Conservation (phyloP, 805 yeast species). For the Nakazawaea holstii region DNA sequence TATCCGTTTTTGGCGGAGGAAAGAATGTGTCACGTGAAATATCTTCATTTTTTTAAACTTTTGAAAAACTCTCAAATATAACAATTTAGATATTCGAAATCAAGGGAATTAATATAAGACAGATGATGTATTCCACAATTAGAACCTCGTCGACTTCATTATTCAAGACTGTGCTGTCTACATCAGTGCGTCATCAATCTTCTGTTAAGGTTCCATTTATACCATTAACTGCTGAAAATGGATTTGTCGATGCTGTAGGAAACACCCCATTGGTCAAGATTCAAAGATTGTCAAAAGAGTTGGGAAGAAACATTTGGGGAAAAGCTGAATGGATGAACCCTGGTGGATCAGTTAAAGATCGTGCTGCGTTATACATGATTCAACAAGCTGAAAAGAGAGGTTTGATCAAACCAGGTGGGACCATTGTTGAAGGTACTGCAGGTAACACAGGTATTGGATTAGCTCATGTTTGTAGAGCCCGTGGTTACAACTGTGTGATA, state of each 20-base stretch:
- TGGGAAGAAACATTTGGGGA: slow-evolving; percentile 75
- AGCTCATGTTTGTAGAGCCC: slow-evolving; percentile 73
- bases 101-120: too few relatives aligned
- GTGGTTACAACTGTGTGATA: slow-evolving; percentile 79
- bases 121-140: too few relatives aligned
- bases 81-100: too few relatives aligned
- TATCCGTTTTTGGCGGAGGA: not conserved
- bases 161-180: not conserved
- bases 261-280: slow-evolving; percentile 80
- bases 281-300: slow-evolving; percentile 46
- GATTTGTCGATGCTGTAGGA: slow-evolving; percentile 84
- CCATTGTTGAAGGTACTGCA: slow-evolving; percentile 90
- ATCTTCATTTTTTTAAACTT: not conserved
- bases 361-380: slow-evolving; percentile 77
- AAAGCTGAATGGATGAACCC: slow-evolving; percentile 94
- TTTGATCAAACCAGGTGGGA: slow-evolving; percentile 67
- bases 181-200: not conserved
- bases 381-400: slow-evolving; percentile 75
- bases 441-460: slow-evolving; percentile 95
- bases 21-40: slow-evolving; percentile 2
- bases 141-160: too few relatives aligned
- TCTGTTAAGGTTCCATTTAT: slow-evolving; percentile 36
- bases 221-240: slow-evolving; percentile 62
- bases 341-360: slow-evolving; percentile 88
- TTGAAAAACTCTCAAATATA: too few relatives aligned